Base-by-base conservation (phyloP, 192 early-diverging fungal species). In the Glomus cerebriforme region DNA sequence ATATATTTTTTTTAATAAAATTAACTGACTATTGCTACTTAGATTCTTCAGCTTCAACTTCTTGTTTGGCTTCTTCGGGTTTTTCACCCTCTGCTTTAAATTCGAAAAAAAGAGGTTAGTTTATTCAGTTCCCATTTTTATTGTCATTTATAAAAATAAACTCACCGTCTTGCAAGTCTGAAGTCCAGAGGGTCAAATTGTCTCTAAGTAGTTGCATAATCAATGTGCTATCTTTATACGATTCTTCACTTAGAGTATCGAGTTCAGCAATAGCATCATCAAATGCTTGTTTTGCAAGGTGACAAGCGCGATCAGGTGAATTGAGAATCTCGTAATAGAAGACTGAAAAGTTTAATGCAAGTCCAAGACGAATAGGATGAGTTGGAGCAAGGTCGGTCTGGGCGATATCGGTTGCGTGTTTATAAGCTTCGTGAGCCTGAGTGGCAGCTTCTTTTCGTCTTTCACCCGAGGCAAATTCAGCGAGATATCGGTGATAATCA, bases 291-390 rank as follows among this genome's bases (percentile, higher is more conserved):
- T 98, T 96, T 84, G 92, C 92, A 47, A 92, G 86, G 10, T 93
- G 92, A 89, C 96, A 97, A 67, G 97, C 97, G 71, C 92, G 90
- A 83, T 96, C 92, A 75, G 96, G 95, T 31, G 95, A 94, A 88
- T 96, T 97, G 77, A 96, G 88, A 86, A 98, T 97, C 90, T 98
- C 97, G 84, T 96, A 97, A 87, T 96, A 97, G 87, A 98, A 97
- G 22, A 98, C 97, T 39, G 97, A 98, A 90, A 95, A 96, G 93
- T 98, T 98, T 83, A 98, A 88, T 37, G 96, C 97, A 70, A 98
- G 91, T 43, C 97, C 97, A 64, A 98, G 93, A 80, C 97, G 95
- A 84, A 98, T 97, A 45, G 97, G 97, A 87, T 98, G 96, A 34
- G 96, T 97, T 35, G 95, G 89, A 58, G 95, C 88, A 24, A 98